Base-by-base conservation (phyloP, 257 asterid species). In the Leonotis leonurus region DNA sequence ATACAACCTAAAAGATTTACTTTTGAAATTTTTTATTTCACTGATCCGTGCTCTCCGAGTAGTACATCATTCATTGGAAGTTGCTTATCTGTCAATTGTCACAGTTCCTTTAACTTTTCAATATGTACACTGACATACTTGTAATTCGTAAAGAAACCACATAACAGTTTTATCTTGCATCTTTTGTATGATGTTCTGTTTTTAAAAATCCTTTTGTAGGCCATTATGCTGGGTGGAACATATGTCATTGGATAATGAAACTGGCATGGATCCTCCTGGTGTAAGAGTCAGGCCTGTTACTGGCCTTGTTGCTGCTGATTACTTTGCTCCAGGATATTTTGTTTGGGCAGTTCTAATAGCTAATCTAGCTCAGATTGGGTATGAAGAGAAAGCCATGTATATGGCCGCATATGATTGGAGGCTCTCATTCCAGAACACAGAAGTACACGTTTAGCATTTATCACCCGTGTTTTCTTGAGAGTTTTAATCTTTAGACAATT, bases 391-490 rank as follows among this genome's bases (percentile, higher is more conserved):
- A 72, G 78, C 85, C 3, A 91, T 91, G 98, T 86, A 86, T 71
- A 91, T 91, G 98, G 98, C 98, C 72, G 81, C 96, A 44, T 91
- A 91, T 66, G 98, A 91, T 77, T 91, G 98, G 98, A 84, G 98
- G 71, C 88, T 91, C 46, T 83, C 98, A 50, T 91, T 91, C 74
- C 98, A 91, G 67, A 91, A 91, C 80, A 91, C 96, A 2, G 98
- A 91, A 95, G 98, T 84, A 70, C 18, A 62, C 30, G 29, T 39
- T 67, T 22, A 64, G 60, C 22, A 36, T 44, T 6, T 14, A 44
- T 48, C 49, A 18, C 35, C 49, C 62, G 59, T 39, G 25, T 37
- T n/a, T 57, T 36, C 41, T 26, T 67, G 21, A 30, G 52, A 66
- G 27, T 6, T 60, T 73, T 36, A 13, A 33, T 45, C 12, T 43